These are phyloP conservation scores for Colletotrichum limetticola DNA, from an alignment of 2,329 filamentous ascomycete species.

Conservation along the genomic window DNA sequence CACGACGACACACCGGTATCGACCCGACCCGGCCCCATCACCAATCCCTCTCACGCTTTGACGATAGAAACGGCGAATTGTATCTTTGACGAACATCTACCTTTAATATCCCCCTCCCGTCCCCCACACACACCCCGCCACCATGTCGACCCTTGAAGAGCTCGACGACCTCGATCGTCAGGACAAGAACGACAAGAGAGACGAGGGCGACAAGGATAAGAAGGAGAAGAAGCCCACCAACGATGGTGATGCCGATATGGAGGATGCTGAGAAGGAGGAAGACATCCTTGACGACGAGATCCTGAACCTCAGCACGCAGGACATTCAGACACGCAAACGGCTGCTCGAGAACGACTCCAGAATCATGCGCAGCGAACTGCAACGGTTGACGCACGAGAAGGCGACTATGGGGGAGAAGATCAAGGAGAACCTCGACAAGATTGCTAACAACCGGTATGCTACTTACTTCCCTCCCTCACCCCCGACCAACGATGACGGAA, in stretches of 20 bases:
- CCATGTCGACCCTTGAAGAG: conserved; percentile 92
- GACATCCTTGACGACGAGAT: conserved; percentile 94
- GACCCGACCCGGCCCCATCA: conserved; percentile 1
- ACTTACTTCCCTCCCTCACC: background rate
- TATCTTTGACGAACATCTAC: background rate
- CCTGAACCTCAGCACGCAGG: conserved; percentile 89
- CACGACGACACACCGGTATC: conserved; percentile 20
- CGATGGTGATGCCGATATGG: conserved; percentile 89
- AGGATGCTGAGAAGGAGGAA: conserved; percentile 80
- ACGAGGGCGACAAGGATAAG: conserved; percentile 46
- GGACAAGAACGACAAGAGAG: conserved; percentile 75
- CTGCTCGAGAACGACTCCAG: conserved; percentile 96
- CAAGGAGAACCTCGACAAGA: conserved; percentile 99
- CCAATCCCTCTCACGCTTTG: background rate
- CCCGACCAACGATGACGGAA: conserved; percentile 6
- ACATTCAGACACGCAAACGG: conserved; percentile 90
- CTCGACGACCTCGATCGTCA: conserved; percentile 88
- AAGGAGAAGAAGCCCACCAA: conserved; percentile 49
- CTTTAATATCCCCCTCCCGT: conserved; percentile 9
- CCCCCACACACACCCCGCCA: conserved; percentile 40
- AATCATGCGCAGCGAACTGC: conserved; percentile 98
- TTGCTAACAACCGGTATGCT: conserved; percentile 93
- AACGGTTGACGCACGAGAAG: conserved; percentile 95
- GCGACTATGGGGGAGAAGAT: conserved; percentile 97
- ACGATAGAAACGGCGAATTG: conserved; percentile 14